phyloP scores from a whole-genome alignment of 805 yeast species.

The Starmerella vitae region DNA sequence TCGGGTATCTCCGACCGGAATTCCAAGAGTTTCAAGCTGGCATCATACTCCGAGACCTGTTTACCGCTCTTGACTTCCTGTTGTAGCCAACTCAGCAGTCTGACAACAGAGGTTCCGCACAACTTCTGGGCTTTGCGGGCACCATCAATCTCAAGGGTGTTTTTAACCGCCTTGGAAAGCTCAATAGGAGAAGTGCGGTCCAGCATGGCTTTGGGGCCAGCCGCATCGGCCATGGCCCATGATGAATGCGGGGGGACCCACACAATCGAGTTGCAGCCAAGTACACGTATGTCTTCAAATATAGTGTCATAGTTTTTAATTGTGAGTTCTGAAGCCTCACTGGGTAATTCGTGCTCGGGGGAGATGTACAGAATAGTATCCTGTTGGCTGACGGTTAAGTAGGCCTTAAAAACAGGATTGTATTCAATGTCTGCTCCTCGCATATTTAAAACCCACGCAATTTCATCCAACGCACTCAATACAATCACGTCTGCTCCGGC shows the following conservation, averaged over 20 bases:
- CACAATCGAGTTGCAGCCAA: constrained; percentile 20
- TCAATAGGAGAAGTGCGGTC: constrained; percentile 48
- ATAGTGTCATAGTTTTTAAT: constrained; percentile 44
- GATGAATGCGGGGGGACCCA: constrained; percentile 46
- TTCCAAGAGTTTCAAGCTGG: constrained; percentile 39
- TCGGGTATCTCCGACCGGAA: constrained; percentile 29
- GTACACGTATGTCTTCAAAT: constrained; percentile 39
- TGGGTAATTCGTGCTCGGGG: constrained; percentile 29
- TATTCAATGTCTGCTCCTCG: constrained; percentile 72
- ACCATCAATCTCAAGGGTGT: constrained; percentile 54
- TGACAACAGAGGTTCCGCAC: constrained; percentile 66
- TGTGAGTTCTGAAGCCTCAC: constrained; percentile 33
- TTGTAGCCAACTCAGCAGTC: constrained; percentile 76
- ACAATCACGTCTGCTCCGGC: constrained; percentile 35
- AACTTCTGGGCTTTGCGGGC: constrained; percentile 63
- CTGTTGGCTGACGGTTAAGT: constrained; percentile 36
- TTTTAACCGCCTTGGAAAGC: constrained; percentile 62
- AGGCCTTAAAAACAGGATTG: constrained; percentile 77
- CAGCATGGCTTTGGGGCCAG: constrained; percentile 31
- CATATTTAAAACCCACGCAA: constrained; percentile 79
- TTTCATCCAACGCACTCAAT: constrained; percentile 67
- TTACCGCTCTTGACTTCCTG: constrained; percentile 32
- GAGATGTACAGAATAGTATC: constrained; percentile 38
- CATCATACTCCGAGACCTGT: constrained; percentile 44
- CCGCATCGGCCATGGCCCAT: constrained; percentile 51